Percentiles rank a stretch among this genome's conserved stretches.
These are phyloP conservation scores for Flaveria trinervia DNA, from an alignment of 129 eudicot species.

Conservation along the genomic window DNA sequence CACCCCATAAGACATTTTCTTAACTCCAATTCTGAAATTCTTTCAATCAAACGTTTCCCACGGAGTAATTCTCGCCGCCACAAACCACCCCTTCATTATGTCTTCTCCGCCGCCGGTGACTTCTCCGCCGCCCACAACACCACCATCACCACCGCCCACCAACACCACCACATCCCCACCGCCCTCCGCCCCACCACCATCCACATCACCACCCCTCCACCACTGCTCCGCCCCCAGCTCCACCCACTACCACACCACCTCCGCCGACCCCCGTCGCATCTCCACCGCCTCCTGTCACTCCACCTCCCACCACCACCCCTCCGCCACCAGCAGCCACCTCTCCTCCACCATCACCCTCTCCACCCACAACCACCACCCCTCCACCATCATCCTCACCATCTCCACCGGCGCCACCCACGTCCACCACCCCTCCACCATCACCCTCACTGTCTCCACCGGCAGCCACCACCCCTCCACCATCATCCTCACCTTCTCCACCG, in stretches of 20 bases:
- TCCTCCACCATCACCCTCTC: neutral
- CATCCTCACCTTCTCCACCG: constrained; percentile 7
- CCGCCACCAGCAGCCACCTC: neutral
- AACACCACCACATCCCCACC: constrained; percentile 18
- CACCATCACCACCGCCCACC: constrained; percentile 25
- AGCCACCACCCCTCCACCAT: constrained; percentile 20
- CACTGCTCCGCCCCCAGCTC: constrained; percentile 26
- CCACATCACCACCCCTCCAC: constrained; percentile 32
- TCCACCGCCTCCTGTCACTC: neutral
- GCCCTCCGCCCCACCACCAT: constrained; percentile 27
- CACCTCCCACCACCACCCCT: neutral
- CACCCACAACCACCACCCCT: constrained; percentile 12
- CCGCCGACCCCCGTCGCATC: neutral
- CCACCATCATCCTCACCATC: neutral
- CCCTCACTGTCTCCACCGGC: constrained; percentile 6
- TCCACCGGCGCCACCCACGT: constrained; percentile 14
- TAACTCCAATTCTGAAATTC: neutral
- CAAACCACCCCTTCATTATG: constrained; percentile 13
- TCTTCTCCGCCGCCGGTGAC: constrained; percentile 38
- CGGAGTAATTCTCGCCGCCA: constrained; percentile 29
- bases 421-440: neutral
- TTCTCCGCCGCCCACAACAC: constrained; percentile 28
- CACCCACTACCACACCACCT: constrained; percentile 15
- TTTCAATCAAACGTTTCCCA: constrained; percentile 25
- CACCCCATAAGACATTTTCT: constrained; percentile 4